Conservation (phyloP, 2,329 filamentous ascomycete species). For the Fusarium napiforme region DNA sequence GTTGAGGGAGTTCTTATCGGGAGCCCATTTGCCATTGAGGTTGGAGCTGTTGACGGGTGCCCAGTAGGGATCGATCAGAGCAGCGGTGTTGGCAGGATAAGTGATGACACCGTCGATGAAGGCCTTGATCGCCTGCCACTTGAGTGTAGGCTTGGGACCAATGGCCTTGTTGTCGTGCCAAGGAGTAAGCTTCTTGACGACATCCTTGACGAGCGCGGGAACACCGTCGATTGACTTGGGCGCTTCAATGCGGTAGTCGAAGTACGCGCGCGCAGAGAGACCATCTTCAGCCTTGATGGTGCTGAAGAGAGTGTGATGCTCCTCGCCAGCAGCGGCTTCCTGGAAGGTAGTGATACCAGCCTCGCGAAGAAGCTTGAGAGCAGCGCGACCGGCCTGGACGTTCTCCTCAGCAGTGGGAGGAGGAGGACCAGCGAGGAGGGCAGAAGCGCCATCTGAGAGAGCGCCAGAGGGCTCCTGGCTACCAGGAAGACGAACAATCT, state of each 20-base stretch:
- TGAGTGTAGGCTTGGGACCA: slow-evolving; percentile 35
- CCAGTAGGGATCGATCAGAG: slow-evolving; percentile 44
- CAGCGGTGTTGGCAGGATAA: slow-evolving; percentile 45
- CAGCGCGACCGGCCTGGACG: slow-evolving; percentile 35
- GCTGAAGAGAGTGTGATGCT: slow-evolving; percentile 27
- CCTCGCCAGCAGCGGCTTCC: slow-evolving; percentile 34
- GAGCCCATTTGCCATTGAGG: slow-evolving; percentile 28
- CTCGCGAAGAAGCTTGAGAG: slow-evolving; percentile 43
- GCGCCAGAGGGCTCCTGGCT: slow-evolving; percentile 42
- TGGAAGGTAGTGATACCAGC: slow-evolving; percentile 45
- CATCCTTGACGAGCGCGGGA: slow-evolving; percentile 19
- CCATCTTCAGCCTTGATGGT: slow-evolving; percentile 37
- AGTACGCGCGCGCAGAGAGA: slow-evolving; percentile 40
- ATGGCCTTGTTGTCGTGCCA: slow-evolving; percentile 29
- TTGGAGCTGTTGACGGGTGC: slow-evolving; percentile 32
- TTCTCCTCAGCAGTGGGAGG: slow-evolving; percentile 34
- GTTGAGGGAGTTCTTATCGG: slow-evolving; percentile 40
- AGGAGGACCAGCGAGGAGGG: slow-evolving; percentile 36
- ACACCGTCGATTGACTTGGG: slow-evolving; percentile 28
- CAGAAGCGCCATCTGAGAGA: slow-evolving; percentile 39
- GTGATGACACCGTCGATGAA: slow-evolving; percentile 45
- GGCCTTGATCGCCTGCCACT: slow-evolving; percentile 46
- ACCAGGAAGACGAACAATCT: slow-evolving; percentile 40
- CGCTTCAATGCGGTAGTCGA: slow-evolving; percentile 43
- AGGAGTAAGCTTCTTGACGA: slow-evolving; percentile 5